A percentile compares a stretch with the other conserved stretches of the same genome.
Conservation (phyloP, 2,329 filamentous ascomycete species). For the Beauveria rudraprayagi region DNA sequence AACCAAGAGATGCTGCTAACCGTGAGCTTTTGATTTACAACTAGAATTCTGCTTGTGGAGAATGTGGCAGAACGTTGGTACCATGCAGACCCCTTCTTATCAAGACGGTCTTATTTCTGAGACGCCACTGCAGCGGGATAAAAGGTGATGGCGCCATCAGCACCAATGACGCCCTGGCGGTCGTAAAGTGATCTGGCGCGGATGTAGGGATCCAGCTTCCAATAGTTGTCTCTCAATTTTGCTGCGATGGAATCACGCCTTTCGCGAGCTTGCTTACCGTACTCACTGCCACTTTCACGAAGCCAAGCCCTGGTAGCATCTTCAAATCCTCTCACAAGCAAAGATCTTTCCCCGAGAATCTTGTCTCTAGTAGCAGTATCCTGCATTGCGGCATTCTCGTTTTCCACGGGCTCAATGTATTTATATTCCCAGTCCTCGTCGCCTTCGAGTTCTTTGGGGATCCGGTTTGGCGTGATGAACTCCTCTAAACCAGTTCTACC, state of each 20-base stretch:
- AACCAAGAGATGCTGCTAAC: not conserved
- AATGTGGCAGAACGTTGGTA: not conserved
- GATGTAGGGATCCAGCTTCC: slow-evolving; percentile 81
- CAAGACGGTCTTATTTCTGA: not conserved
- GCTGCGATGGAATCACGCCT: slow-evolving; percentile 55
- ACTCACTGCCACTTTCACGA: slow-evolving; percentile 28
- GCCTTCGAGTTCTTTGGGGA: slow-evolving; percentile 79
- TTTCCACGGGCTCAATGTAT: slow-evolving; percentile 66
- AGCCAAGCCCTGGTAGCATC: slow-evolving; percentile 71
- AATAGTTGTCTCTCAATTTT: slow-evolving; percentile 68
- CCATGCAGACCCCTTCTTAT: not conserved
- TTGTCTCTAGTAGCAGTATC: slow-evolving; percentile 53
- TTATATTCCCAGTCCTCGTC: slow-evolving; percentile 76
- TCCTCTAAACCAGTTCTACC: slow-evolving; percentile 68
- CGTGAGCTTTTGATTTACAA: not conserved
- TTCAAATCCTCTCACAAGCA: slow-evolving; percentile 67
- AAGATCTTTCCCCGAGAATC: slow-evolving; percentile 54
- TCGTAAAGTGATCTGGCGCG: slow-evolving; percentile 81
- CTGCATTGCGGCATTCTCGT: slow-evolving; percentile 71
- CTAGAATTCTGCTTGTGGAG: not conserved
- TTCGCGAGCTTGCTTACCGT: slow-evolving; percentile 41
- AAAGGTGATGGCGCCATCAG: slow-evolving; percentile 61
- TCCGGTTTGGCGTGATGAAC: slow-evolving; percentile 62
- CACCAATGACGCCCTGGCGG: slow-evolving; percentile 62
- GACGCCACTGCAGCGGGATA: slow-evolving; percentile 38